phyloP scores from a whole-genome alignment of 257 asterid species.

The Scutellaria baicalensis region DNA sequence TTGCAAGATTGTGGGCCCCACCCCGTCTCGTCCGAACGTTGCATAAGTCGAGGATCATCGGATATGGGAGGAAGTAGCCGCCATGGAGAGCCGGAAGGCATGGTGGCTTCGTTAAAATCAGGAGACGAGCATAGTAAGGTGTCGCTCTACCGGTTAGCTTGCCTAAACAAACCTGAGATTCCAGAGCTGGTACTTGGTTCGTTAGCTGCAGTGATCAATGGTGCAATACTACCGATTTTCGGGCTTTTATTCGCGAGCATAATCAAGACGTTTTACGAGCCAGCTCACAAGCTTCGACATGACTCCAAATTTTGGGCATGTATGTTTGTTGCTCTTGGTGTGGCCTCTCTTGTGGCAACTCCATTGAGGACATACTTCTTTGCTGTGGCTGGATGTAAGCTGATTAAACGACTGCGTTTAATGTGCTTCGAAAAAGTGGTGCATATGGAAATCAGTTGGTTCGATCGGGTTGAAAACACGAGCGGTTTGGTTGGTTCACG shows the following conservation, averaged over 20 bases:
- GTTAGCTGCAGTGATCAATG: slow-evolving; percentile 42
- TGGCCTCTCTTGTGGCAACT: slow-evolving; percentile 29
- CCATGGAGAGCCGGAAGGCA: not conserved
- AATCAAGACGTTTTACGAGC: slow-evolving; percentile 38
- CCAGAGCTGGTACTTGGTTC: slow-evolving; percentile 39
- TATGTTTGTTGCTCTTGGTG: slow-evolving; percentile 42
- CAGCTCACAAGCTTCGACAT: slow-evolving; percentile 33
- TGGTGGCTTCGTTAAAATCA: not conserved
- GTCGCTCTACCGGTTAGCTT: slow-evolving; percentile 39
- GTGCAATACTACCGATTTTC: slow-evolving; percentile 39
- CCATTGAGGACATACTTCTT: slow-evolving; percentile 51
- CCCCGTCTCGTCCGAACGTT: too few species aligned
- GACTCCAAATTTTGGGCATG: slow-evolving; percentile 52
- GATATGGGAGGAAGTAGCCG: slow-evolving; percentile 21
- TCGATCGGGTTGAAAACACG: slow-evolving; percentile 43
- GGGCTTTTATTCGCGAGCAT: slow-evolving; percentile 43
- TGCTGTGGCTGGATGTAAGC: slow-evolving; percentile 50
- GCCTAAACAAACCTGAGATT: slow-evolving; percentile 39
- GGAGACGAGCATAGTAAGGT: not conserved
- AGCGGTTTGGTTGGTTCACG: slow-evolving; percentile 26
- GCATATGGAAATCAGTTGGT: slow-evolving; percentile 66
- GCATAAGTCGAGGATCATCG: not conserved
- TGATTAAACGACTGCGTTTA: slow-evolving; percentile 41
- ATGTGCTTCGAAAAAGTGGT: slow-evolving; percentile 62
- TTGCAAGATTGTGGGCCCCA: slow-evolving; percentile 20